Evolutionary conservation across 345 rosid genomes (phyloP), one percentile per base, ranked within the genome.

Genomic region (Clausena lansium): DNA sequence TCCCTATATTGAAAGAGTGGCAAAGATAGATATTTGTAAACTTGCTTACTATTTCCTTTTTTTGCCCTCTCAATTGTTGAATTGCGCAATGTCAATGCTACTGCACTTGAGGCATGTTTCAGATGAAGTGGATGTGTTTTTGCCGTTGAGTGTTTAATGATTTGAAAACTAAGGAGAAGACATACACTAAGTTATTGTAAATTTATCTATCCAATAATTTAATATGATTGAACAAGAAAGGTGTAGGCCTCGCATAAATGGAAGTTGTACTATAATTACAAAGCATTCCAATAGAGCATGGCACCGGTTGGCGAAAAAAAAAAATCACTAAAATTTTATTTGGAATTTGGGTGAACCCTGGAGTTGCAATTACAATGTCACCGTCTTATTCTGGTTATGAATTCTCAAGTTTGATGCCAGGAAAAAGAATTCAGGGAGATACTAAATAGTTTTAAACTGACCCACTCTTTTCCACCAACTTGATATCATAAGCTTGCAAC

Each of bases 401-500:
- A 25, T 25, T 59, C 67, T 14, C 35, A 64, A 35, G 36, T 39
- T 45, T 17, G 25, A 50, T 9, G 39, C 20, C 45, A 39, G 19
- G 14, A 27, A 57, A 36, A 17, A 5, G 41, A 22, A 17, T 55
- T n/a, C 19, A 59, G 35, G 22, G 2, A 62, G 45, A 63, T 47
- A 27, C 67, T 28, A 3, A 65, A 39, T n/a, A 30, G 24, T 60
- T 41, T 41, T 4, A 14, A 7, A 70, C 38, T 88, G 81, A 88
- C 57, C 85, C 87, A 0, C 83, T 77, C 89, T 88, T 92, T 87
- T 92, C 98, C 45, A 81, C 85, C 77, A 95, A 28, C 84, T 88
- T 89, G 84, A 93, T 85, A 35, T 96, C 99, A 73, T 80, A 88
- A 22, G 89, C 92, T 85, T 90, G 90, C 77, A 93, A 80, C 70